phyloP scores from a whole-genome alignment of 75 land plant species.

The Selaginella tamariscina region DNA sequence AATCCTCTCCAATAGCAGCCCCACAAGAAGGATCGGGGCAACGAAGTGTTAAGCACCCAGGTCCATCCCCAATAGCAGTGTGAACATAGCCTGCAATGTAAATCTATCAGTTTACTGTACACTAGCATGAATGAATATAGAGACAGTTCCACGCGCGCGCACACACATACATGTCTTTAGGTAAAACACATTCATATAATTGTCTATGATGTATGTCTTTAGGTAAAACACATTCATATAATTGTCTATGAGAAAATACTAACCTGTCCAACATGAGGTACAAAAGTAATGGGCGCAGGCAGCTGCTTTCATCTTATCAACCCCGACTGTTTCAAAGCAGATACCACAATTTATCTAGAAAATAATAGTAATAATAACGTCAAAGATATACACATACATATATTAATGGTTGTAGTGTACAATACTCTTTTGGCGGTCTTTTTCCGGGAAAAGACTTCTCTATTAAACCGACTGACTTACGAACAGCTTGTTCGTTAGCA shows the following conservation, averaged over 20 bases:
- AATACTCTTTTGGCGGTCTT: slow-evolving; percentile 25
- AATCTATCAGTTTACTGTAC: slow-evolving; percentile 22
- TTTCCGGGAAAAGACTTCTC: slow-evolving; percentile 27
- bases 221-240: too few species aligned
- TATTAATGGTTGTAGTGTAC: slow-evolving; percentile 1
- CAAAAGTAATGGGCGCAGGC: slow-evolving; percentile 54
- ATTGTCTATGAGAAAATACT: background rate
- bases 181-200: too few species aligned
- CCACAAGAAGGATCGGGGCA: slow-evolving; percentile 59
- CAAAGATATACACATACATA: slow-evolving; percentile 9
- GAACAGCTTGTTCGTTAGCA: slow-evolving; percentile 65
- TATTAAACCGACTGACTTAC: slow-evolving; percentile 49
- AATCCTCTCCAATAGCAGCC: slow-evolving; percentile 48
- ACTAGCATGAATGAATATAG: background rate
- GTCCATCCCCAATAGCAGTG: slow-evolving; percentile 55
- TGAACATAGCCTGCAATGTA: slow-evolving; percentile 43
- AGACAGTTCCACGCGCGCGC: background rate
- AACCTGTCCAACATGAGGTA: slow-evolving; percentile 46
- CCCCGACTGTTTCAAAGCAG: slow-evolving; percentile 39
- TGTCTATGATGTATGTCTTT: too few species aligned
- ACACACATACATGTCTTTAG: too few species aligned
- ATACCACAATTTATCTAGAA: slow-evolving; percentile 48
- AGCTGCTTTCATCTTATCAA: slow-evolving; percentile 31
- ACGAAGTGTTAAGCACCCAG: slow-evolving; percentile 50
- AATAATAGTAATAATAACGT: background rate